These are phyloP conservation scores for Berberis thunbergii DNA, from an alignment of 164 flowering plant species.

Conservation along the genomic window DNA sequence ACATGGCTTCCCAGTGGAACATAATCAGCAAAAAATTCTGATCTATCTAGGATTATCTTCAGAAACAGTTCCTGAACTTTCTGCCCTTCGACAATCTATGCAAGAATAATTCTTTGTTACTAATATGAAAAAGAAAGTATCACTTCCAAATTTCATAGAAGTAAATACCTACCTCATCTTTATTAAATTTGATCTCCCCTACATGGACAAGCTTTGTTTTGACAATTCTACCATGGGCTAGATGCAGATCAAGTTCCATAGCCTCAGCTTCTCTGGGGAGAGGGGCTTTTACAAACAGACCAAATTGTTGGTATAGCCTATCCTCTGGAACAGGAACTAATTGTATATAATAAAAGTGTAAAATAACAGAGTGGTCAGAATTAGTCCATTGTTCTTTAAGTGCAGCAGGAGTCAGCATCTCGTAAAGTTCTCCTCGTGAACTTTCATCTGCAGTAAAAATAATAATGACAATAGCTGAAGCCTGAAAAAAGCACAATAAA, in stretches of 20 bases:
- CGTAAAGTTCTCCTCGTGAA: constrained; percentile 57
- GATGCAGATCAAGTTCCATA: constrained; percentile 76
- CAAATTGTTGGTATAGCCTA: constrained; percentile 59
- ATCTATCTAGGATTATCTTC: constrained; percentile 70
- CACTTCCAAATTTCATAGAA: not conserved
- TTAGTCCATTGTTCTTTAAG: constrained; percentile 48
- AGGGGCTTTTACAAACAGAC: constrained; percentile 60
- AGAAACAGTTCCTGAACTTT: constrained; percentile 79
- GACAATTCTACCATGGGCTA: constrained; percentile 78
- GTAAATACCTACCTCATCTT: constrained; percentile 41
- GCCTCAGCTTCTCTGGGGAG: constrained; percentile 73
- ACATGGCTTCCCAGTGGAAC: constrained; percentile 43
- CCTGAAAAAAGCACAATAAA: not conserved
- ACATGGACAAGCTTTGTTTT: constrained; percentile 44
- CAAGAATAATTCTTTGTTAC: not conserved
- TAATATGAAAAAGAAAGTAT: not conserved
- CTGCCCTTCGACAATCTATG: constrained; percentile 61
- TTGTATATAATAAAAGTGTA: constrained; percentile 46
- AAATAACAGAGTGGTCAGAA: constrained; percentile 21
- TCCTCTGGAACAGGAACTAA: constrained; percentile 65
- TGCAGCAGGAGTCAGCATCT: constrained; percentile 70
- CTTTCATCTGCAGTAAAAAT: constrained; percentile 40
- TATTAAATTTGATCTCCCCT: constrained; percentile 42
- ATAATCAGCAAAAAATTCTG: constrained; percentile 42
- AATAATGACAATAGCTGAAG: not conserved